These are phyloP conservation scores for Stellera chamaejasme DNA, from an alignment of 345 rosid species.

Conservation along the genomic window DNA sequence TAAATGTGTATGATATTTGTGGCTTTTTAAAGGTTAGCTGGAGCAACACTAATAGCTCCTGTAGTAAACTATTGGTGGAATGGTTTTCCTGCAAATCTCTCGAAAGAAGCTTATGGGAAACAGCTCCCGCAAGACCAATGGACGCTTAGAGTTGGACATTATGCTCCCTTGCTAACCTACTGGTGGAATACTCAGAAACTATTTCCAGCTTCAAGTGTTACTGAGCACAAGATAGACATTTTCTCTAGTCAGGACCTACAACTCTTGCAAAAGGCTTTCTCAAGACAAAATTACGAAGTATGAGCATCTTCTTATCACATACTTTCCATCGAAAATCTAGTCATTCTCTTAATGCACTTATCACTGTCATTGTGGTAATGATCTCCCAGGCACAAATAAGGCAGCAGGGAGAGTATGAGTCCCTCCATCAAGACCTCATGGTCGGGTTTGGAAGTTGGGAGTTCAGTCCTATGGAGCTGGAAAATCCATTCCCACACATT, in stretches of 20 bases:
- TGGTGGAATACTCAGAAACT: conserved; percentile 58
- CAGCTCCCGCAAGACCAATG: conserved; percentile 35
- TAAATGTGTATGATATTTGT: neutral
- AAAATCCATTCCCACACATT: conserved; percentile 37
- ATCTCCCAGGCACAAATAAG: conserved; percentile 13
- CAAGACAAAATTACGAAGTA: neutral
- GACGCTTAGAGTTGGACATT: conserved; percentile 36
- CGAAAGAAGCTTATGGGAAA: conserved; percentile 19
- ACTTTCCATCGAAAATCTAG: too few relatives aligned
- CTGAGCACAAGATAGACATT: conserved; percentile 1
- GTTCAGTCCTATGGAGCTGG: conserved; percentile 43
- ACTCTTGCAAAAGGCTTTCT: neutral
- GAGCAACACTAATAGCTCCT: conserved; percentile 35
- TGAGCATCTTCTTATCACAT: neutral
- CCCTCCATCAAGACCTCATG: conserved; percentile 38
- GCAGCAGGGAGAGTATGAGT: conserved; percentile 41
- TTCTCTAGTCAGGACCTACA: conserved; percentile 6
- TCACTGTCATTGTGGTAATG: neutral
- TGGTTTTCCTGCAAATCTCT: conserved; percentile 33
- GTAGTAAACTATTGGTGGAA: conserved; percentile 55
- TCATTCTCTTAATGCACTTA: too few relatives aligned
- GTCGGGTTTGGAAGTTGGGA: conserved; percentile 48
- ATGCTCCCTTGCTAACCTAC: conserved; percentile 32
- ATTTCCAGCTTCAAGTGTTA: conserved; percentile 29
- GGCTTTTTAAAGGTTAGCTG: conserved; percentile 35